These are phyloP conservation scores for Sanguinoderma infundibulare DNA, from an alignment of 1,284 basidiomycete species.

Conservation along the genomic window DNA sequence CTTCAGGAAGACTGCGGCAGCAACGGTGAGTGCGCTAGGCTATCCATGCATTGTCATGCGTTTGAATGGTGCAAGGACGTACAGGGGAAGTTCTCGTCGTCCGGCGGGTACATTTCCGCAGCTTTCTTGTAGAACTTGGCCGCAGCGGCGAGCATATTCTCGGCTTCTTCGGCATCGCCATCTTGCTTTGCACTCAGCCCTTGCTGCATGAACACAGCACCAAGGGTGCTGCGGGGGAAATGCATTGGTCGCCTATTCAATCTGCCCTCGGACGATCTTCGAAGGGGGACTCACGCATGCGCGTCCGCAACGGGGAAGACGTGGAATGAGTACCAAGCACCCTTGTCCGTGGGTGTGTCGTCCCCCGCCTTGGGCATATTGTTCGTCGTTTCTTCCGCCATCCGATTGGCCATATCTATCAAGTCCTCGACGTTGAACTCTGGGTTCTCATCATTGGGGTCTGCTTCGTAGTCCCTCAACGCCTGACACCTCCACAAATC, in stretches of 20 bases:
- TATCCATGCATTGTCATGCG: too few species aligned
- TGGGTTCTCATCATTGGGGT: background rate
- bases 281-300: constrained; percentile 17
- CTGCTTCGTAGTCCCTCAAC: constrained; percentile 13
- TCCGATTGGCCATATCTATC: constrained; percentile 23
- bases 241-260: background rate
- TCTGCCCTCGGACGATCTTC: background rate
- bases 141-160: constrained; percentile 20
- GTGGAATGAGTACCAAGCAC: constrained; percentile 26
- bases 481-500: constrained; percentile 4
- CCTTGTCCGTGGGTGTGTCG: constrained; percentile 22
- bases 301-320: constrained; percentile 25
- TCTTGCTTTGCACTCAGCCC: constrained; percentile 21
- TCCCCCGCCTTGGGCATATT: constrained; percentile 19
- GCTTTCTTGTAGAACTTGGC: constrained; percentile 25
- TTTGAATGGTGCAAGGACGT: background rate
- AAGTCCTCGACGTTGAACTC: constrained; percentile 21
- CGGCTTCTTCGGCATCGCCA: constrained; percentile 16
- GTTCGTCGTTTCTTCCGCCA: constrained; percentile 24
- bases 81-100: constrained; percentile 27
- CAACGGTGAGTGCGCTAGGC: background rate
- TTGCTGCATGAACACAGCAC: constrained; percentile 22
- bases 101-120: constrained; percentile 23
- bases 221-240: constrained; percentile 17
- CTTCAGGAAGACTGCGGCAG: constrained; percentile 25